phyloP scores from a whole-genome alignment of 257 asterid genomes.

The Solanum virginianum region DNA sequence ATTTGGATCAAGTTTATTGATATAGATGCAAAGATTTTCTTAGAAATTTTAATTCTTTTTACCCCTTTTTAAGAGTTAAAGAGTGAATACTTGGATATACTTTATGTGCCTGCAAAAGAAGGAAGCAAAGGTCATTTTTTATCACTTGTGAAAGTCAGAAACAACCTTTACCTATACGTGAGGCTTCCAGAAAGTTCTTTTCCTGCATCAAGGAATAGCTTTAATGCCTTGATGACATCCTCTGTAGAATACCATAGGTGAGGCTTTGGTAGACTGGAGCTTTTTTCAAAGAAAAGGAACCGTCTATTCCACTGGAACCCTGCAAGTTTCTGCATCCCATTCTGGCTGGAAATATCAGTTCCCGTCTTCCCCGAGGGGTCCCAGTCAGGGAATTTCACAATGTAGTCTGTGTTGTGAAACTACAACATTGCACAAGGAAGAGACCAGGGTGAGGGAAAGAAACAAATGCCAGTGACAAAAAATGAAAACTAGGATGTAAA shows the following conservation, averaged over 20 bases:
- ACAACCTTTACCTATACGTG: conserved; percentile 56
- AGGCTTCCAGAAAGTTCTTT: conserved; percentile 61
- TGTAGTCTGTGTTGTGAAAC: conserved; percentile 88
- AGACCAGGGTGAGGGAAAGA: background rate
- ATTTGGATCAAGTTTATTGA: background rate
- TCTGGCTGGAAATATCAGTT: conserved; percentile 3
- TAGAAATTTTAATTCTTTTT: background rate
- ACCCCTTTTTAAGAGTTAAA: background rate
- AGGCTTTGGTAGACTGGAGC: conserved; percentile 50
- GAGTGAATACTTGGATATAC: background rate
- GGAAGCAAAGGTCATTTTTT: background rate
- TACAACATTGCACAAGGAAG: conserved; percentile 16
- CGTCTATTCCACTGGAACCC: conserved; percentile 31
- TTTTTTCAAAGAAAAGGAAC: conserved; percentile 44
- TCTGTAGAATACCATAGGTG: conserved; percentile 76
- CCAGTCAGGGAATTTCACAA: conserved; percentile 86
- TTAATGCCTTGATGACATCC: conserved; percentile 51
- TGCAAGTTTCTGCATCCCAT: conserved; percentile 22
- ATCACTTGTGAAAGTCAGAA: background rate
- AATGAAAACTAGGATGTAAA: background rate
- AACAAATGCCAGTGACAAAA: background rate
- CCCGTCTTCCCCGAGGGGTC: conserved; percentile 39
- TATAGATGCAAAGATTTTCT: background rate
- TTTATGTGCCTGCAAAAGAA: background rate
- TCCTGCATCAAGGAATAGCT: conserved; percentile 82